Evolutionary conservation across 2,329 filamentous ascomycete species (phyloP), one percentile per base, ranked within the genome.

Genomic region (Pseudogymnoascus sp.): DNA sequence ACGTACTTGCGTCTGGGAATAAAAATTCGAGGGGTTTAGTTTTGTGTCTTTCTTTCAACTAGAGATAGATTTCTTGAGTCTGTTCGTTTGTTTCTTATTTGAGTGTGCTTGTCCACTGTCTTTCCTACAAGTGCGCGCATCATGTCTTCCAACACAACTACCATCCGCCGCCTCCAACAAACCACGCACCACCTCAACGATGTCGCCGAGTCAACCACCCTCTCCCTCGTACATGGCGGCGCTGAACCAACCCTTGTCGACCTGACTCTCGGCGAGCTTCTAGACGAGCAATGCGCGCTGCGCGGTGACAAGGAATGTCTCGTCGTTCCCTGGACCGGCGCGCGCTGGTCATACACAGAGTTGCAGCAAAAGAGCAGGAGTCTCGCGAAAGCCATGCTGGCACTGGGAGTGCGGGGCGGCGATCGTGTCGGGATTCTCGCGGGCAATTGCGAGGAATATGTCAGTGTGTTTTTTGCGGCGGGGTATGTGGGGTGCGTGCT

Each of bases 291-390:
- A 75, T 86, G 83, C 49, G 79, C 84, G 60, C 80, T 85, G 59
- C 85, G 89, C 73, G 83, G 85, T 23, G 79, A 82, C 60, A 53
- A 83, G 62, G 88, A 92, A 72, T 89, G 85, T 65, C 75, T 93
- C 43, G 81, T 92, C 23, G 88, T 89, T 60, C 87, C 89, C 0
- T 92, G 88, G 88, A 91, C 88, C 0, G 86, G 85, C 1, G 83
- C 87, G 3, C 80, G 89, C 69, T 92, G 88, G 88, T 88, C 86
- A 0, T 89, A 89, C 75, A 80, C 83, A 65, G 80, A 87, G 65
- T 77, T 89, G 61, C 84, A 85, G 69, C 79, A 84, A 63, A 83
- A 88, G 74, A 84, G 82, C 68, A 80, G 82, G 49, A 77, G 81
- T 62, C 75, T 89, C 49, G 86, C 87, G 5, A 85, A 84, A 60